Evolutionary conservation across 192 early-diverging fungal species (phyloP), one percentile per base, ranked within the genome.

Genomic region (Gaertneriomyces sp.): DNA sequence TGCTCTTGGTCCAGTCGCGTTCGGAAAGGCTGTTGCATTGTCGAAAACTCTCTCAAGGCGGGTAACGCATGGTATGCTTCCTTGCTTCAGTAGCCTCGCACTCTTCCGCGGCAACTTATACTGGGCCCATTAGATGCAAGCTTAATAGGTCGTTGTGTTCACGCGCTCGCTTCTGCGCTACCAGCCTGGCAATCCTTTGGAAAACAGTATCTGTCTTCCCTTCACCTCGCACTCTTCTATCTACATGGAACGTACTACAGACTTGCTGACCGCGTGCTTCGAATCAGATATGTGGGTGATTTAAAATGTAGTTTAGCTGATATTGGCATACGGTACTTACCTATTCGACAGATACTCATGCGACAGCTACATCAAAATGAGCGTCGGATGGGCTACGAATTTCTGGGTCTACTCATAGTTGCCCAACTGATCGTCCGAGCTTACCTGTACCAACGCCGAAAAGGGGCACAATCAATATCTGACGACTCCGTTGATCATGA

Each of bases 171-270:
- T 0, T 17, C 52, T 14, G 12, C 10, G 25, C 42, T 66, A 3
- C 25, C 55, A 3, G 12, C 55, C 12, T 10, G 40, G 5, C 64
- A 66, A 44, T 43, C 17, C n/a, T 25, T 70, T 19, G 39, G 33
- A 8, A 17, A 54, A 61, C 4, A 10, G 4, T 38, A 66, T 7
- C 6, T 70, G 20, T 52, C 43, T 11, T 42, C 88, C 45, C 60
- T 88, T 17, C 95, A 98, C 64, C 66, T 96, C 63, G 91, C 87
- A 4, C 63, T 93, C 16, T 98, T 98, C 76, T 98, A 98, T 72
- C 89, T 95, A 68, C 73, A 80, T 58, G 92, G 93, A 12, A 79
- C 86, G 0, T 93, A 89, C 67, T 94, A 98, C 66, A 76, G 81
- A 43, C 60, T 94, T 40, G 85, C 95, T 0, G 93, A 94, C 66